Conservation (phyloP, 495 filamentous ascomycete species). For the Hyaloscypha variabilis region DNA sequence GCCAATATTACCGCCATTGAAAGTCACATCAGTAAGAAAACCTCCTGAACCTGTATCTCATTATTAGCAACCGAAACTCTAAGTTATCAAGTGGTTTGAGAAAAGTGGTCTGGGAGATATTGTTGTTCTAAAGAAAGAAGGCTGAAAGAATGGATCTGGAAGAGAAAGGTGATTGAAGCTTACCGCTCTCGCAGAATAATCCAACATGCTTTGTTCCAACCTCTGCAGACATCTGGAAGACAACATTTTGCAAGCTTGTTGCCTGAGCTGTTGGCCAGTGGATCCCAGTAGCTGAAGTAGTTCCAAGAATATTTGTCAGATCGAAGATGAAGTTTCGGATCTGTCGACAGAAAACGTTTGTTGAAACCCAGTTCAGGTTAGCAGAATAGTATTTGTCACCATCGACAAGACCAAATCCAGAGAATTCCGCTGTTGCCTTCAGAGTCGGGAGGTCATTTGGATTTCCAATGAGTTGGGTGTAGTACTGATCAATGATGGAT, state of each 20-base stretch:
- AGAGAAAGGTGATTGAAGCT: conserved; percentile 34
- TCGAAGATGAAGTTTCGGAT: conserved; percentile 80
- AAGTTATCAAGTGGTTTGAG: no score
- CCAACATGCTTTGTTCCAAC: conserved; percentile 62
- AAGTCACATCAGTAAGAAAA: conserved; percentile 65
- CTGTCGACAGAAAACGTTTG: conserved; percentile 79
- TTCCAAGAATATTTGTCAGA: conserved; percentile 58
- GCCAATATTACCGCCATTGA: conserved; percentile 72
- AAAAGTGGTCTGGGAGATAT: no score
- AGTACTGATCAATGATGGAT: conserved; percentile 63
- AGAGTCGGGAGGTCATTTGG: conserved; percentile 64
- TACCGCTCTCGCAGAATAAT: conserved; percentile 74
- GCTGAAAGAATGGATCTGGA: background rate
- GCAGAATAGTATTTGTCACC: conserved; percentile 66
- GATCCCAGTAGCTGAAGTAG: conserved; percentile 46
- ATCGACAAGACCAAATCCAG: conserved; percentile 67
- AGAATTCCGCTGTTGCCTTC: conserved; percentile 65
- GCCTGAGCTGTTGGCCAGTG: conserved; percentile 83
- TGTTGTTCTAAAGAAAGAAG: no score
- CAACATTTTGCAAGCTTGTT: conserved; percentile 76
- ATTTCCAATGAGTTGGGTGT: conserved; percentile 71
- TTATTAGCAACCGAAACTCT: background rate
- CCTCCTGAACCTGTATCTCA: conserved; percentile 63
- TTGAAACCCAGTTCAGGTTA: conserved; percentile 54
- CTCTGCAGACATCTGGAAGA: conserved; percentile 67